Conservation (phyloP, 148 eudicot species). For the Amaranthus cruentus region DNA sequence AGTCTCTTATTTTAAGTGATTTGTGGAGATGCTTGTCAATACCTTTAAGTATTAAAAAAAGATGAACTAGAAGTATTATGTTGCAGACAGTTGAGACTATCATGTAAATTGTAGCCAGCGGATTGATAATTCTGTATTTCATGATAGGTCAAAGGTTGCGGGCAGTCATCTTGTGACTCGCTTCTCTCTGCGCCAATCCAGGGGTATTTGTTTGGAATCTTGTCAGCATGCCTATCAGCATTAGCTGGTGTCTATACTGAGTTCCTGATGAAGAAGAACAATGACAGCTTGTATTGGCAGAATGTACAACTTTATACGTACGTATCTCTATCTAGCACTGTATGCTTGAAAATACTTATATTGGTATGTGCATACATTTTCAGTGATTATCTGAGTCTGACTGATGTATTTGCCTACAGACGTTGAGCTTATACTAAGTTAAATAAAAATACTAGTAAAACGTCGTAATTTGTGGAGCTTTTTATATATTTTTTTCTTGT, state of each 20-base stretch:
- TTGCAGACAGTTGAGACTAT: conserved; percentile 2
- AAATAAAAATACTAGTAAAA: no score
- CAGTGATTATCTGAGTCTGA: neutral
- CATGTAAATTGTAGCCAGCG: neutral
- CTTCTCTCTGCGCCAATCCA: conserved; percentile 90
- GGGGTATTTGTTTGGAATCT: conserved; percentile 84
- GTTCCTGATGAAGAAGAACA: conserved; percentile 95
- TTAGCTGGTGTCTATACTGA: conserved; percentile 97
- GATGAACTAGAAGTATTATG: neutral
- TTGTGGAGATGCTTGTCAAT: conserved; percentile 1
- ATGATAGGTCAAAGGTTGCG: conserved; percentile 86
- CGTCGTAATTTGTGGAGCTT: no score
- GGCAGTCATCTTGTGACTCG: conserved; percentile 81
- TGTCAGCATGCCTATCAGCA: conserved; percentile 98
- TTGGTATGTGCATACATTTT: conserved; percentile 3
- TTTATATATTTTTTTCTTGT: neutral
- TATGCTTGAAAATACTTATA: conserved; percentile 7
- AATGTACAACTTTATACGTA: conserved; percentile 94
- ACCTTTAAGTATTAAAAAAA: neutral
- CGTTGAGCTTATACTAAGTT: neutral
- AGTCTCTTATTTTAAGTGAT: neutral
- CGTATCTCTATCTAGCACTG: conserved; percentile 32
- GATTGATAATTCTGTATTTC: conserved; percentile 5
- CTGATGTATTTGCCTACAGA: neutral
- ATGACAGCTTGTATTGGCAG: conserved; percentile 95